Base-by-base conservation (phyloP, 2,329 filamentous ascomycete genomes). In the Pseudopyrenochaeta lycopersici region DNA sequence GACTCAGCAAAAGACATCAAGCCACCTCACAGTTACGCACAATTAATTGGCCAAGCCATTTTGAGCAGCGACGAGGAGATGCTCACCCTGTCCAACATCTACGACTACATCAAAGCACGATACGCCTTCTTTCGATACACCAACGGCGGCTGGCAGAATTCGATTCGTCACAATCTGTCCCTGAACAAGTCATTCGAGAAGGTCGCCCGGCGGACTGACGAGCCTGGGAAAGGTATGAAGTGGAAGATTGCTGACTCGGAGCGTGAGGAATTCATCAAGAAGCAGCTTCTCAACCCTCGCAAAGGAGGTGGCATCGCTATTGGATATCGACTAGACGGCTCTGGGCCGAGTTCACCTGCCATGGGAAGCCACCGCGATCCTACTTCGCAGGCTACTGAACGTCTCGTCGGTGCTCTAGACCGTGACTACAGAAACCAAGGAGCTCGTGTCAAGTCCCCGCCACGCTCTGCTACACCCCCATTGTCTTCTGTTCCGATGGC, bases 161-260 rank as follows among this genome's bases (percentile, higher is more conserved):
- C 92, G 0, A 99, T 99, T 63, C 89, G 95, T 11, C 95, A 99
- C 74, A 99, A 99, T 66, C 78, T 99, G 12, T 98, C 95, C 1
- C 79, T 99, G 36, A 98, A 96, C 76, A 97, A 97, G 73, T 88
- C 90, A 0, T 99, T 99, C 70, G 88, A 92, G 66, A 99, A 99
- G 76, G 90, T 97, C 7, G 90, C 95, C 2, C 88, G 95, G 41
- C 89, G 91, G 14, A 97, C 92, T 0, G 92, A 98, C 65, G 95
- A 99, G 73, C 95, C 95, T 18, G 95, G 95, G 11, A 99, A 99
- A 75, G 95, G 95, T 23, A 98, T 97, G 92, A 98, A 98, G 74
- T 99, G 95, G 95, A 91, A 94, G 76, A 93, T 99, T 69, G 88
- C 91, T 3, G 84, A 90, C 1, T 91, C 96, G 59, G 85, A 89